Percentiles rank a stretch among this genome's conserved stretches.
Evolutionary conservation across 2,329 filamentous ascomycete species (phyloP).

Genomic region (Arthrobotrys megalospora): DNA sequence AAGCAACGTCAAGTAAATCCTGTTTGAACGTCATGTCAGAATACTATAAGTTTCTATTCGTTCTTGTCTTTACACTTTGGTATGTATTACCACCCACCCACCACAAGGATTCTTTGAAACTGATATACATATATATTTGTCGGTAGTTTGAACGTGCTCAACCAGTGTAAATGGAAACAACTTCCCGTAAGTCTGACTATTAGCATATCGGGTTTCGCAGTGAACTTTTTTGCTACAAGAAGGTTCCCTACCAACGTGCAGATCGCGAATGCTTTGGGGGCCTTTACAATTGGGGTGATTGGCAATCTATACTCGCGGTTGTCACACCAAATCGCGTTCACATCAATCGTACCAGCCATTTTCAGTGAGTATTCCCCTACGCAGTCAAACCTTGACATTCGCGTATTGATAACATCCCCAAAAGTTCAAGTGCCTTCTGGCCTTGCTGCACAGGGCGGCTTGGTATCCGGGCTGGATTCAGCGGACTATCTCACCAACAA

Average conservation of each 20-base stretch:
- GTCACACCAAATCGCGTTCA: conserved; percentile 84
- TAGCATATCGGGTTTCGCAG: conserved; percentile 79
- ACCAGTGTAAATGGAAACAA: conserved; percentile 85
- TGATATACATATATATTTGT: background rate
- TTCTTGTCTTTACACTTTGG: conserved; percentile 79
- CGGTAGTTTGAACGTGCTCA: conserved; percentile 78
- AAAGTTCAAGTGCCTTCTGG: conserved; percentile 75
- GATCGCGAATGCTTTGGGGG: conserved; percentile 82
- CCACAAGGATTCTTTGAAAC: background rate
- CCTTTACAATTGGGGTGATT: conserved; percentile 81
- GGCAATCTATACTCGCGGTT: conserved; percentile 84
- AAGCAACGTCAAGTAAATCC: conserved; percentile 71
- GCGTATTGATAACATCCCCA: background rate
- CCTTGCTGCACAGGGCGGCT: conserved; percentile 74
- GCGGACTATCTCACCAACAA: conserved; percentile 69
- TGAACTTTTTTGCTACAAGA: conserved; percentile 80
- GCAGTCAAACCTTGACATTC: background rate
- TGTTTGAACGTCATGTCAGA: conserved; percentile 71
- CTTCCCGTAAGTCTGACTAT: conserved; percentile 82
- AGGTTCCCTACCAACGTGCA: conserved; percentile 80
- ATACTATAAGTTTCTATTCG: conserved; percentile 78
- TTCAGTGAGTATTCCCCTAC: conserved; percentile 69
- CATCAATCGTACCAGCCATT: conserved; percentile 87
- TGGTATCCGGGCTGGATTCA: conserved; percentile 73
- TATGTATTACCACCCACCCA: background rate